Base-by-base conservation (phyloP, 257 asterid species). In the Coffea canephora region DNA sequence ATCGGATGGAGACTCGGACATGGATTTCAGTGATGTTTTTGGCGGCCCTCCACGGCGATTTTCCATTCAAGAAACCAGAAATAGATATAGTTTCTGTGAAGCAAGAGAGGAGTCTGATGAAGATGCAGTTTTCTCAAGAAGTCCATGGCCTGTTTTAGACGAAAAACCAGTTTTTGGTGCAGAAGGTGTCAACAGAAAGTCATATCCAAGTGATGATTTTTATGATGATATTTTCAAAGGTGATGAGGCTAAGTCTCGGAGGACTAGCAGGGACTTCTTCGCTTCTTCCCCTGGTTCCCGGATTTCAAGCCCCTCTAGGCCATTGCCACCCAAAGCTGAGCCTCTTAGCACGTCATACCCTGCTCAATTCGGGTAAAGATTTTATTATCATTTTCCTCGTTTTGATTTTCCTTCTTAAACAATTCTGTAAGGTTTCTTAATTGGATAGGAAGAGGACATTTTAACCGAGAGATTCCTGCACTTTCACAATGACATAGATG, bases 1-100 rank as follows among this genome's bases (percentile, higher is more conserved):
- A 59, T 74, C 82, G 2, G 45, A 72, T 48, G 31, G 68, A 10
- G 79, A 74, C 79, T 78, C 89, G 9, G 96, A 85, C 12, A 69
- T 83, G 89, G 94, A 95, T 83, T 95, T 91, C 79, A 85, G 89
- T 34, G 98, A 95, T 70, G 99, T 95, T 1, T 95, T 93, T 46
- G 99, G 99, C 21, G 98, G 97, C 19, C 99, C 99, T 0, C 99
- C 99, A 1, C 79, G 91, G 91, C 90, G 98, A 21, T 90, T 78
- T 59, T 95, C 99, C 77, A 80, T 80, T 83, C 98, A 87, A 45
- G 98, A 93, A 59, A 85, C 77, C 79, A 77, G 84, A 75, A 79
- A 69, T 34, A 83, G 92, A 23, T 80, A 83, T 85, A 93, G 97
- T 82, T 90, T 90, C 34, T 81, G 87, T 10, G 94, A 89, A 46